These are phyloP conservation scores for Yarrowia yakushimensis DNA, from an alignment of 805 yeast species.

Conservation along the genomic window DNA sequence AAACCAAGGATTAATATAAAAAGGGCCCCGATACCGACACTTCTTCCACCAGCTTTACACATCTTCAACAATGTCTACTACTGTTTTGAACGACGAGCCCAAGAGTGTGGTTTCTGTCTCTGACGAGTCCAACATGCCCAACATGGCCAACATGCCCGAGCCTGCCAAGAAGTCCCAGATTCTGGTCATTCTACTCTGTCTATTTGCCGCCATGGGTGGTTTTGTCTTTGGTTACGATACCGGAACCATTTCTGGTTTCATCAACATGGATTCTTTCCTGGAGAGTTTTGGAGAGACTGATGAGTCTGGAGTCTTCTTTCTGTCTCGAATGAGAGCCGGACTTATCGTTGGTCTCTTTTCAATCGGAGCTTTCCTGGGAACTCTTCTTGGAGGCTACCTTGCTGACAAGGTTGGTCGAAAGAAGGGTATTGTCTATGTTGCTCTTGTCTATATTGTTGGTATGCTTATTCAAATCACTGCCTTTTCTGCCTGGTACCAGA, in stretches of 20 bases:
- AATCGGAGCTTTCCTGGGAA: conserved; percentile 68
- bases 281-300: conserved; percentile 47
- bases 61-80: neutral
- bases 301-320: conserved; percentile 38
- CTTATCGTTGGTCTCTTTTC: conserved; percentile 71
- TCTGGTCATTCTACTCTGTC: conserved; percentile 40
- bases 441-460: conserved; percentile 52
- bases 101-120: neutral
- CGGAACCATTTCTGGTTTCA: conserved; percentile 64
- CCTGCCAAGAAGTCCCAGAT: conserved; percentile 1
- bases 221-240: conserved; percentile 67
- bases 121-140: neutral
- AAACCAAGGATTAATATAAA: neutral
- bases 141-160: neutral
- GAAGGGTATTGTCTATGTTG: conserved; percentile 38
- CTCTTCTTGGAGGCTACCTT: conserved; percentile 57
- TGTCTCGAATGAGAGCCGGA: conserved; percentile 55
- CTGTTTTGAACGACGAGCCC: neutral
- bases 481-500: conserved; percentile 41
- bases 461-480: conserved; percentile 49
- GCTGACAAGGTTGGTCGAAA: conserved; percentile 54
- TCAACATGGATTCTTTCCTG: conserved; percentile 53
- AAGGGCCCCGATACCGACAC: neutral
- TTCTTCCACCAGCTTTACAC: neutral
- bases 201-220: conserved; percentile 59